These are phyloP conservation scores for Monosporascus sp. DNA, from an alignment of 2,329 filamentous ascomycete species.

Conservation along the genomic window DNA sequence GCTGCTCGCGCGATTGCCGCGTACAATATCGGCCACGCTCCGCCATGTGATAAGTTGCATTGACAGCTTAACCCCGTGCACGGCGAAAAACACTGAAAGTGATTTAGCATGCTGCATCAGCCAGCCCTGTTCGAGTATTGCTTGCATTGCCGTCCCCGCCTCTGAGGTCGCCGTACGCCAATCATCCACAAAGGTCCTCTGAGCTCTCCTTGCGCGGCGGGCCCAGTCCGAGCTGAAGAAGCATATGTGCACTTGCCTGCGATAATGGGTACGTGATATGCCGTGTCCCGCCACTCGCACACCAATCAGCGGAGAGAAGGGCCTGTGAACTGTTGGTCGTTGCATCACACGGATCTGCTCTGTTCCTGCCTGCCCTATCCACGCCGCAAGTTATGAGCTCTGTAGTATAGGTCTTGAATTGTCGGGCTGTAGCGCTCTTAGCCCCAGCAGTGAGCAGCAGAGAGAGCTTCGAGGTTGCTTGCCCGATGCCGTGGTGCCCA, in stretches of 20 bases:
- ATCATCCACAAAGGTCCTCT: not conserved
- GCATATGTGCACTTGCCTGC: too few relatives aligned
- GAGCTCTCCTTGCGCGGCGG: not conserved
- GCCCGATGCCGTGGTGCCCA: not conserved
- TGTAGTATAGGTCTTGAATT: slow-evolving; percentile 6
- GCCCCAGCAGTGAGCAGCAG: slow-evolving; percentile 9
- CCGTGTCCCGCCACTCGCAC: not conserved
- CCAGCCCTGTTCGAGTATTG: not conserved
- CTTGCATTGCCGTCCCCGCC: not conserved
- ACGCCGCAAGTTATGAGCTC: slow-evolving; percentile 3
- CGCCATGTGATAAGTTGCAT: not conserved
- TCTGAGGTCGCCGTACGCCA: not conserved
- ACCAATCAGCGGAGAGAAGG: not conserved
- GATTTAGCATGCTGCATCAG: not conserved
- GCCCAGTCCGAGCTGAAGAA: not conserved
- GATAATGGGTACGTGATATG: not conserved
- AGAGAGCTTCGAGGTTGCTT: slow-evolving; percentile 1
- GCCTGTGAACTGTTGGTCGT: not conserved
- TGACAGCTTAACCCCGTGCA: not conserved
- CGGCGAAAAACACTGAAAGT: not conserved
- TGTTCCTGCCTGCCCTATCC: slow-evolving; percentile 1
- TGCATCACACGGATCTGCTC: not conserved
- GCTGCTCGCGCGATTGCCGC: not conserved
- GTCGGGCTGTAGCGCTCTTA: slow-evolving; percentile 19
- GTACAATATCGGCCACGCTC: not conserved